Evolutionary conservation across 2,329 filamentous ascomycete genomes (phyloP), one percentile per base, ranked within the genome.

Genomic region (Basipetospora chlamydospora): DNA sequence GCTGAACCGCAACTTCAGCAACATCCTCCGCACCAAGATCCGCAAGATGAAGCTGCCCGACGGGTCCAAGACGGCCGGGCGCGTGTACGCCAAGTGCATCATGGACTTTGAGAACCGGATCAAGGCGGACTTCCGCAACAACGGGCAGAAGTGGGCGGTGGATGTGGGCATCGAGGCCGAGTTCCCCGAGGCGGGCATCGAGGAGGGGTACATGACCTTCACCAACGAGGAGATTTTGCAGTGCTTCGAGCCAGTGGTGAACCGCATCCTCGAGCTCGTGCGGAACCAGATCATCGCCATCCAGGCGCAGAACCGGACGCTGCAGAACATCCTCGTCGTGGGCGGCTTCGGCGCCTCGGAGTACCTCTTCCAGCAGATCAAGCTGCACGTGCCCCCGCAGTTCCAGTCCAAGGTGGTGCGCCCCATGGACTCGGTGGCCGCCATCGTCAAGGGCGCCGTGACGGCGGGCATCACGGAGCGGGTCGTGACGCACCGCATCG

Each of bases 101-200:
- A 96, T 96, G 88, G 90, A 98, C 61, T 98, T 98, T 51, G 90
- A 98, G 66, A 96, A 96, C 72, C 72, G 90, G 57, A 95, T 98
- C 72, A 98, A 98, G 70, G 90, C 90, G 34, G 90, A 96, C 59
- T 98, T 98, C 78, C 77, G 90, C 45, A 96, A 96, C 66, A 96
- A 95, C 58, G 87, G 88, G 34, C 88, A 96, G 60, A 96, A 96
- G 59, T 96, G 90, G 90, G 90, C 90, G 30, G 87, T 96, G 15
- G 90, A 98, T 55, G 90, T 98, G 34, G 90, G 90, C 53, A 96
- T 98, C 50, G 90, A 98, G 66, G 86, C 88, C 29, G 90, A 96
- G 54, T 96, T 92, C 64, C 88, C 88, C 26, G 90, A 96, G 54
- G 90, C 90, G 22, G 87, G 86, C 47, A 96, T 98, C 47, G 90